phyloP scores from a whole-genome alignment of 805 yeast genomes.

The Ogataea paradorogensis region DNA sequence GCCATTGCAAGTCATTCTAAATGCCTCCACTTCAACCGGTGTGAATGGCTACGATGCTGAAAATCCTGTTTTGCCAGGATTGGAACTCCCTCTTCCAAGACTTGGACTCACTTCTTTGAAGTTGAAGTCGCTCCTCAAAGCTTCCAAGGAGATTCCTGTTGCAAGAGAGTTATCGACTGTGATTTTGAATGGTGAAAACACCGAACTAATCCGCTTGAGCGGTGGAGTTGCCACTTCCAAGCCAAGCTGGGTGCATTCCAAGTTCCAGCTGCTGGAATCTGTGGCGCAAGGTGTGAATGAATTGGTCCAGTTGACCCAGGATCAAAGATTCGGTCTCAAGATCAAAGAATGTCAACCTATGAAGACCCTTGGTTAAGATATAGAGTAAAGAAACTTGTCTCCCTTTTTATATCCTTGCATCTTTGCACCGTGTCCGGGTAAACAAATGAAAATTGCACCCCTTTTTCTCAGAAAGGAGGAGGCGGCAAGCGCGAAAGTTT shows the following conservation, averaged over 20 bases:
- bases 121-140: constrained; percentile 58
- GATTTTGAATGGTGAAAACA: constrained; percentile 44
- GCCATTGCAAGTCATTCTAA: constrained; percentile 64
- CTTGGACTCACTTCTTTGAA: constrained; percentile 69
- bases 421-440: constrained; percentile 9
- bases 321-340: constrained; percentile 64
- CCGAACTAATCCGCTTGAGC: constrained; percentile 70
- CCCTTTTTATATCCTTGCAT: neutral
- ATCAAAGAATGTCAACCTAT: constrained; percentile 62
- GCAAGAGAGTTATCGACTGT: constrained; percentile 83
- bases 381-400: neutral
- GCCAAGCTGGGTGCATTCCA: constrained; percentile 88
- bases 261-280: constrained; percentile 55
- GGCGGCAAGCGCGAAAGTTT: constrained; percentile 2
- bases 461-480: neutral
- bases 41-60: constrained; percentile 62
- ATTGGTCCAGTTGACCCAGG: constrained; percentile 59
- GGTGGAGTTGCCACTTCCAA: constrained; percentile 70
- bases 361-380: constrained; percentile 26
- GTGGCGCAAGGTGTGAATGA: constrained; percentile 46
- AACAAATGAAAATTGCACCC: neutral
- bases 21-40: constrained; percentile 65
- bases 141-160: constrained; percentile 51
- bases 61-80: constrained; percentile 64
- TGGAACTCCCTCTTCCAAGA: constrained; percentile 73